Base-by-base conservation (phyloP, 108 stramenopile species). In the Cyclotella sp. region DNA sequence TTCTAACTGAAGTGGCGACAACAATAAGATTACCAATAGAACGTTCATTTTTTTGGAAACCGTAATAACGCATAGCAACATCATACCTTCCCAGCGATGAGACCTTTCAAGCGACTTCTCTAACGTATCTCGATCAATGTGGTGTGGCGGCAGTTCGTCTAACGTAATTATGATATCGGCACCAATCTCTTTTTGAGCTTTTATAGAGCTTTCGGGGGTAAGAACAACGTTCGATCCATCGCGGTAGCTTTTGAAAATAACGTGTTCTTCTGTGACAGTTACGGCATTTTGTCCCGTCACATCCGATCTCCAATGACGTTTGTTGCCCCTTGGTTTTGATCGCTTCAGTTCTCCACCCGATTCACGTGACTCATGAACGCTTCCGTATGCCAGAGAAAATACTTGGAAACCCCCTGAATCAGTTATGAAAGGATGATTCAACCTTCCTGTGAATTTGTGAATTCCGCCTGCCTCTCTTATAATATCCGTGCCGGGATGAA, bases 81-180 rank as follows among this genome's bases (percentile, higher is more conserved):
- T 34, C 34, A 2, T 34, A 34, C 34, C 34, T 34, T 87, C 86
- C 88, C 88, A 89, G 3, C 86, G 69, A 72, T 89, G 88, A 15
- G 86, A 74, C 15, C 80, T 30, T 28, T 85, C 79, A 14, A 89
- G 73, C 21, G 77, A 81, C 46, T 61, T 42, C 29, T 46, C 73
- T 24, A 89, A 47, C 21, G 52, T 39, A 4, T 75, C 82, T 40
- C 63, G 46, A 14, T 45, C 65, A 19, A 81, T 85, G 22, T 76
- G 68, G 57, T 86, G 85, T 9, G 86, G 86, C 0, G 84, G 78
- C 5, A 90, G 45, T 61, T 88, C 85, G 47, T 90, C 89, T 22
- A 90, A 72, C 0, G 87, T 87, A 21, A 90, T 90, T 45, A 90
- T 89, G 46, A 89, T 87, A 80, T 89, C 88, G n/a, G 84, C 84